A percentile compares a stretch with the other conserved stretches of the same genome.
Conservation (phyloP, 78 protist species). For the Polysphondylium violaceum region DNA sequence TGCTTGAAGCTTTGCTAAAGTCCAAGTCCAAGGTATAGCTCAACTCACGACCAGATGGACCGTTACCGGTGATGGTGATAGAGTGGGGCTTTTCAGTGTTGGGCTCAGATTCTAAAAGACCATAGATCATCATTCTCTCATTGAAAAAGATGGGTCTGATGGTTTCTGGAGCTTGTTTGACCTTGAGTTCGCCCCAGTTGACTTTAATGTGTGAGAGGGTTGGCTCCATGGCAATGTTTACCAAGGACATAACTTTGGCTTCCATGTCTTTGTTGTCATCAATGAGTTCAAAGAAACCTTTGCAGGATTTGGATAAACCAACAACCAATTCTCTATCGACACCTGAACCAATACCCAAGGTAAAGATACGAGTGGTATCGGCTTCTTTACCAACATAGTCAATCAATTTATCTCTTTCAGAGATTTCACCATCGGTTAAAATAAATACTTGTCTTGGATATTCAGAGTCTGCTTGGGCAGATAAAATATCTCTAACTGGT, state of each 20-base stretch:
- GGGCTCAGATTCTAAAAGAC: not conserved
- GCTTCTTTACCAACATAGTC: slow-evolving; percentile 68
- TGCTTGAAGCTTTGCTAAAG: not conserved
- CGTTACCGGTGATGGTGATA: slow-evolving; percentile 13
- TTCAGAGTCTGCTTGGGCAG: slow-evolving; percentile 1
- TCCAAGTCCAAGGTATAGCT: slow-evolving; percentile 12
- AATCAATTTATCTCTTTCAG: slow-evolving; percentile 35
- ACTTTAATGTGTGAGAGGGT: slow-evolving; percentile 50
- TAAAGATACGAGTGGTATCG: slow-evolving; percentile 59
- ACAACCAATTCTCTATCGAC: slow-evolving; percentile 54
- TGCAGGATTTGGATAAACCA: slow-evolving; percentile 67
- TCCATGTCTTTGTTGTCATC: slow-evolving; percentile 28
- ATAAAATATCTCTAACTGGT: slow-evolving; percentile 54
- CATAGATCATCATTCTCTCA: slow-evolving; percentile 62
- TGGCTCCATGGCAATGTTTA: slow-evolving; percentile 67
- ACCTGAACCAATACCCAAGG: slow-evolving; percentile 76
- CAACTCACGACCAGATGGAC: slow-evolving; percentile 21
- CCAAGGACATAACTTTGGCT: slow-evolving; percentile 37
- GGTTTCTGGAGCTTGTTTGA: slow-evolving; percentile 18
- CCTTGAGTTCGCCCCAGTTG: slow-evolving; percentile 27
- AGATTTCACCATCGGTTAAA: slow-evolving; percentile 77
- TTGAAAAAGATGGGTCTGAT: slow-evolving; percentile 56
- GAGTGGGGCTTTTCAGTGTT: not conserved
- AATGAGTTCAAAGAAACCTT: slow-evolving; percentile 70
- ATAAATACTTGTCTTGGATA: slow-evolving; percentile 80